A percentile compares a stretch with the other conserved stretches of the same genome.
phyloP scores from a whole-genome alignment of 2,329 filamentous ascomycete genomes.

The Penicillium sp. region DNA sequence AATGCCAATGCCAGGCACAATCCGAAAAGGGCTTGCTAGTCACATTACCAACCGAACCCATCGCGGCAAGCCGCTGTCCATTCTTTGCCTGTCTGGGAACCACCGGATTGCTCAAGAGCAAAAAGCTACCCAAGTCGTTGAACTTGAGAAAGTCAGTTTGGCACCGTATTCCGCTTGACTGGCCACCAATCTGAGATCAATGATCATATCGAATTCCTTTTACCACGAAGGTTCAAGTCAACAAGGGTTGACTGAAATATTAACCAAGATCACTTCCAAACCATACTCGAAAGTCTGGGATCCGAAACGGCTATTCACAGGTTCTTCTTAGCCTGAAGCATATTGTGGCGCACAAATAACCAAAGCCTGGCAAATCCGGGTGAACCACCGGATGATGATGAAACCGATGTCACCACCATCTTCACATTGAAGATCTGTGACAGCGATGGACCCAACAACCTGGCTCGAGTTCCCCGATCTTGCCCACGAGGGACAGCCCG shows the following conservation, averaged over 20 bases:
- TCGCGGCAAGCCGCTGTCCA: not conserved
- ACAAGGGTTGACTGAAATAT: not conserved
- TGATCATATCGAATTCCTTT: not conserved
- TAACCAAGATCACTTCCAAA: constrained; percentile 1
- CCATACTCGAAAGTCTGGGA: not conserved
- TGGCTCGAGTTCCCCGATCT: constrained; percentile 2
- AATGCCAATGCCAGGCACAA: constrained; percentile 21
- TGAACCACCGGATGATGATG: not conserved
- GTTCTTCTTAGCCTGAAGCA: not conserved
- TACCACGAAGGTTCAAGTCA: not conserved
- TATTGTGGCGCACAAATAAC: not conserved
- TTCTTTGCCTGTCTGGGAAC: not conserved
- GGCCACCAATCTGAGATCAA: not conserved
- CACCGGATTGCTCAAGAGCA: not conserved
- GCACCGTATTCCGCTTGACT: not conserved
- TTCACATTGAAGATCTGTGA: not conserved
- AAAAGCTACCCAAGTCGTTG: not conserved
- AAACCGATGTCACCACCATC: not conserved
- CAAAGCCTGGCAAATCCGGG: not conserved
- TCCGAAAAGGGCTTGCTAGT: constrained; percentile 21
- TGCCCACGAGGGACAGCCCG: not conserved
- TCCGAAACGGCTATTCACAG: not conserved
- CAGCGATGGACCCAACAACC: not conserved
- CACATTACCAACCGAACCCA: constrained; percentile 23
- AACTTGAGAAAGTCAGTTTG: not conserved